Evolutionary conservation across 2,329 filamentous ascomycete genomes (phyloP), one percentile per base, ranked within the genome.

Genomic region (Colletotrichum salicis): DNA sequence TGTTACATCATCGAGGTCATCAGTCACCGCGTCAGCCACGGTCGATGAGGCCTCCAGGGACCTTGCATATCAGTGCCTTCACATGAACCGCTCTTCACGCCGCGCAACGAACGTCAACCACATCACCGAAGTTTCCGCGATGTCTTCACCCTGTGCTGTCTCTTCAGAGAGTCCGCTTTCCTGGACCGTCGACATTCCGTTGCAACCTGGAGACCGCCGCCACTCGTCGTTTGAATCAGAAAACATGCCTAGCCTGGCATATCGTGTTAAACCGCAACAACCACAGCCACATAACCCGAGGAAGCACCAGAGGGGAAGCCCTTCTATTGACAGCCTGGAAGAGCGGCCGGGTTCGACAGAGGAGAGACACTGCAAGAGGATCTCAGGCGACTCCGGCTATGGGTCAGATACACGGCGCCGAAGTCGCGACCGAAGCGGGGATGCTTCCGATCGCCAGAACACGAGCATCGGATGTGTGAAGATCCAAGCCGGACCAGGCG

Each of bases 331-430:
- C 27, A 33, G 41, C 33, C 5, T 58, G 15, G 59, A 64, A 15
- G 22, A 67, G n/a, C 58, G 8, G 8, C 0, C n/a, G 10, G 58
- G 29, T 19, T 31, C 15, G 31, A 15, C 22, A 4, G 54, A 13
- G 10, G 69, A 48, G 52, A 54, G 33, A 19, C 41, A 63, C 55
- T 24, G 27, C 54, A 58, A 71, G 41, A 66, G 68, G 11, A 48
- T 64, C 19, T 70, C 59, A 15, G 45, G 27, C 29, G 65, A 71
- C 22, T 71, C 69, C 6, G 69, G 69, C 6, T 70, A 71, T 11
- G 66, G 58, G 5, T 64, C 69, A 7, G 65, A 69, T 22, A 51
- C 31, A 10, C 37, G 37, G 27, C 68, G 33, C 22, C 31, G 31
- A 41, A 22, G 35, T 12, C 37, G 62, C 19, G 45, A 52, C n/a